Percentiles rank a stretch among this genome's conserved stretches.
phyloP scores from a whole-genome alignment of 192 early-diverging fungal genomes.

The Entomortierella chlamydospora region DNA sequence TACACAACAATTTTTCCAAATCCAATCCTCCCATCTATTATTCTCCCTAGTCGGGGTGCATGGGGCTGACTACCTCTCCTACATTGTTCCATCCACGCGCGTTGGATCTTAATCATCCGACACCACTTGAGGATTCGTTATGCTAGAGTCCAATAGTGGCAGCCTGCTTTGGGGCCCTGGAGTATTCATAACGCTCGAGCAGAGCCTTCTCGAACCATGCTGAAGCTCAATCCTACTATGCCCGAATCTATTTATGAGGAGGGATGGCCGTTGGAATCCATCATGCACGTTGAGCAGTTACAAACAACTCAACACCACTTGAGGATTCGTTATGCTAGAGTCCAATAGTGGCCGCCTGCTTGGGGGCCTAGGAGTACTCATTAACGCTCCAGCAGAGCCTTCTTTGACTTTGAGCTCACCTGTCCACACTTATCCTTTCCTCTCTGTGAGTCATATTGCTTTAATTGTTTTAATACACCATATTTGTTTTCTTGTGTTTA shows the following conservation, averaged over 20 bases:
- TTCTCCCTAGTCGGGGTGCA: background rate
- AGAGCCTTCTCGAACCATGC: constrained; percentile 43
- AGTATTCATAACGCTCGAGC: constrained; percentile 30
- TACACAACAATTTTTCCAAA: background rate
- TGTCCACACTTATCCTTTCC: constrained; percentile 1
- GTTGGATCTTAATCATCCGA: constrained; percentile 6
- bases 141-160: constrained; percentile 33
- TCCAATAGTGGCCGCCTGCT: constrained; percentile 29
- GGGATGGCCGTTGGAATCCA: constrained; percentile 32
- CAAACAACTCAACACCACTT: constrained; percentile 21
- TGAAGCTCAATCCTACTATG: constrained; percentile 30
- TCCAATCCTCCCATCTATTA: background rate
- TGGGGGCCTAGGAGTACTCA: constrained; percentile 28
- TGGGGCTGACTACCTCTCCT: background rate
- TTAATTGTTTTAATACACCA: background rate
- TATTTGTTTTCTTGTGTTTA: no score
- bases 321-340: constrained; percentile 36
- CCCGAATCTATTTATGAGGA: constrained; percentile 12
- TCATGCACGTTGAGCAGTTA: constrained; percentile 32
- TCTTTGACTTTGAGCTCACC: constrained; percentile 41
- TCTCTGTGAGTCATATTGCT: background rate
- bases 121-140: constrained; percentile 28
- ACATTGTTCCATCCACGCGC: background rate
- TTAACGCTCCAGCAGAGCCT: constrained; percentile 39
- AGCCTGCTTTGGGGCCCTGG: constrained; percentile 23